Conservation (phyloP, 1,139 yeast species). For the Candida frijolesensis region DNA sequence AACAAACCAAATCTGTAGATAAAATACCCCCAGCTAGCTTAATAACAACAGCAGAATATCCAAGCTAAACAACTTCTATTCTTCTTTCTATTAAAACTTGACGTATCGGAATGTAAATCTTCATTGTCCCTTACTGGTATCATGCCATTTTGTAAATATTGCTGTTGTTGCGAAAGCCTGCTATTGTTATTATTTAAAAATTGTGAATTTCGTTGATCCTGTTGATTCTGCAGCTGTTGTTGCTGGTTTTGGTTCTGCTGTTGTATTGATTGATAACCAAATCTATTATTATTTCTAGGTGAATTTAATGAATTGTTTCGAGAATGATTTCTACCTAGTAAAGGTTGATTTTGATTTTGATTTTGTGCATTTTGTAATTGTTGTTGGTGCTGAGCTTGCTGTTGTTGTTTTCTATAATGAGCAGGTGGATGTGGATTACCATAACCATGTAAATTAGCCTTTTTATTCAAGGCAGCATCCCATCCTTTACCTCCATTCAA, state of each 20-base stretch:
- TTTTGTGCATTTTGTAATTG: slow-evolving; percentile 9
- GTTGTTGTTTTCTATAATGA: slow-evolving; percentile 16
- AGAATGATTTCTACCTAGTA: slow-evolving; percentile 9
- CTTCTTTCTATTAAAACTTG: slow-evolving; percentile 34
- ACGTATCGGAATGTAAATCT: slow-evolving; percentile 41
- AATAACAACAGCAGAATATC: slow-evolving; percentile 13
- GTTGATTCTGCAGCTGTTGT: slow-evolving; percentile 19
- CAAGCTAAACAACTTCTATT: slow-evolving; percentile 9
- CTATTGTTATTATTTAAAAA: slow-evolving; percentile 1
- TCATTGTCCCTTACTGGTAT: slow-evolving; percentile 39
- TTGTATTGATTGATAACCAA: slow-evolving; percentile 32
- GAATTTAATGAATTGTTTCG: slow-evolving; percentile 6
- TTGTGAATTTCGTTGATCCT: slow-evolving; percentile 8
- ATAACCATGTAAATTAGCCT: slow-evolving; percentile 80
- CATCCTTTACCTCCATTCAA: slow-evolving; percentile 80
- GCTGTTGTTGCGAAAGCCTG: not conserved
- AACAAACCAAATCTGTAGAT: not conserved
- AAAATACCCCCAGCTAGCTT: not conserved
- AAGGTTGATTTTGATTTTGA: slow-evolving; percentile 11
- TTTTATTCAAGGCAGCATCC: slow-evolving; percentile 78
- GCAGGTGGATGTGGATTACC: slow-evolving; percentile 69
- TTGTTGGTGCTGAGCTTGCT: slow-evolving; percentile 11
- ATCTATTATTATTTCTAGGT: slow-evolving; percentile 11
- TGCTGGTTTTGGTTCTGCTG: slow-evolving; percentile 20
- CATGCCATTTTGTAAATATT: slow-evolving; percentile 25